Base-by-base conservation (phyloP, 306 rosid species). In the Trifolium pratense region DNA sequence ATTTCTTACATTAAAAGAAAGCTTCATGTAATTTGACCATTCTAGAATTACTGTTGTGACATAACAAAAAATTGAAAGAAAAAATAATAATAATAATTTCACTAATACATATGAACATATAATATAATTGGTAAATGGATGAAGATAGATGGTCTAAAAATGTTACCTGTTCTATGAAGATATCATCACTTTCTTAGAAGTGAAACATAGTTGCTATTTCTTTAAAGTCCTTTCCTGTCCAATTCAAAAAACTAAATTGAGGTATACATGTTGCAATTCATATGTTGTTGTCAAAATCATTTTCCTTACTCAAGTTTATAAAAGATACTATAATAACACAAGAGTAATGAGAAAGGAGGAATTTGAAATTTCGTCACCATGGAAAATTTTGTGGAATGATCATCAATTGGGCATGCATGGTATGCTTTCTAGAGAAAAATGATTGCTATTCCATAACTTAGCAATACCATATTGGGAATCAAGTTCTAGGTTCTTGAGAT, bases 181-280 rank as follows among this genome's bases (percentile, higher is more conserved):
- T 31, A 60, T 32, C 45, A 17, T 13, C 11, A 74, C 42, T 64
- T 78, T 51, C 76, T 61, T 72, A 6, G 66, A 74, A 68, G 66
- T 70, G 74, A 79, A 73, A 79, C 20, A 23, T 23, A 59, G 57
- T 16, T 61, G 32, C 16, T 69, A 18, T 51, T 56, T 64, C 65
- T 61, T 64, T 37, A 45, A 79, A 34, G 20, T 63, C 40, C 20
- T 57, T 16, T 46, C 69, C 17, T 73, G 32, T 73, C 70, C 70
- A 56, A 79, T 72, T 36, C 37, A 72, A 79, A 37, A 72, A 66
- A 65, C 42, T 42, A 32, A 57, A 49, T 43, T 61, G 43, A 45
- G 17, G 32, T 37, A 20, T 43, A 43, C 53, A 34, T 46, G 65
- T 20, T 66, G 46, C 57, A 51, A 74, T 75, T 65, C 31, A 18